A percentile compares a stretch with the other conserved stretches of the same genome.
Conservation (phyloP, 2,329 filamentous ascomycete species). For the Aspergillus tubingensis region DNA sequence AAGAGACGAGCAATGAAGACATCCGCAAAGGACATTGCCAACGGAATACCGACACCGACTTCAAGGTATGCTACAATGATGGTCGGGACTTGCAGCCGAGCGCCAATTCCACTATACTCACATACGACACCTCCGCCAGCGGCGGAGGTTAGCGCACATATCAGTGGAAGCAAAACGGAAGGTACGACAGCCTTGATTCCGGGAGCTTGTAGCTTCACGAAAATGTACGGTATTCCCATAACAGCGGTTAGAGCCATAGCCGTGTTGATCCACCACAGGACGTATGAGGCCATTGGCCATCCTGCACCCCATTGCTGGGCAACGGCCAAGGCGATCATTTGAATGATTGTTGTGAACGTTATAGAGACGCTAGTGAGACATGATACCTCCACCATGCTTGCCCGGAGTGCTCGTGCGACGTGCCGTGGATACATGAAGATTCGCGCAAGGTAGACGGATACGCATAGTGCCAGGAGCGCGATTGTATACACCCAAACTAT, state of each 20-base stretch:
- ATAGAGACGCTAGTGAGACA: constrained; percentile 44
- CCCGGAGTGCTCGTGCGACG: constrained; percentile 32
- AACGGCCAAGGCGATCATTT: constrained; percentile 52
- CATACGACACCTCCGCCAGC: constrained; percentile 43
- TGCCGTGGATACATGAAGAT: constrained; percentile 34
- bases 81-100: constrained; percentile 38
- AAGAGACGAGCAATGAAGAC: constrained; percentile 39
- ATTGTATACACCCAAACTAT: constrained; percentile 45
- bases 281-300: constrained; percentile 32
- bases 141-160: constrained; percentile 43
- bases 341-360: constrained; percentile 36
- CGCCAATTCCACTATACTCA: constrained; percentile 26
- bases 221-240: constrained; percentile 38
- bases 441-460: constrained; percentile 37
- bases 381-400: constrained; percentile 38
- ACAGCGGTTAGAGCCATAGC: constrained; percentile 35
- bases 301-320: constrained; percentile 26
- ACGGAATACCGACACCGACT: constrained; percentile 36
- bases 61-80: constrained; percentile 47
- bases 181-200: constrained; percentile 39
- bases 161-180: constrained; percentile 41
- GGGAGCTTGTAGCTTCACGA: constrained; percentile 39
- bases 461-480: constrained; percentile 30
- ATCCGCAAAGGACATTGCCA: constrained; percentile 35
- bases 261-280: constrained; percentile 47